phyloP scores from a whole-genome alignment of 208 protist species.

The Novymonas esmeraldas region DNA sequence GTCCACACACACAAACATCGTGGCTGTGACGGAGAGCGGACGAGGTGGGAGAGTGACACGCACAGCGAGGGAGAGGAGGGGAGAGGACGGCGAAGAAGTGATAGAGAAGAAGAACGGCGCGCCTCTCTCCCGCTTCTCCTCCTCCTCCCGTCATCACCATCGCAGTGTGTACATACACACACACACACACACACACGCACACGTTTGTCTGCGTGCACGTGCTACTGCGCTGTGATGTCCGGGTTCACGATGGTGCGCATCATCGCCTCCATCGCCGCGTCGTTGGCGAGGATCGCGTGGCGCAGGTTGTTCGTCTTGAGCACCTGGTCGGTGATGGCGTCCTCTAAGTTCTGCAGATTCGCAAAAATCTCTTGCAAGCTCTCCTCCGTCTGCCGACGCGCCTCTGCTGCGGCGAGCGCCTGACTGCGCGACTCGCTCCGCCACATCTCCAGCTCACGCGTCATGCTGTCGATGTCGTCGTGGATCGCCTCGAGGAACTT shows the following conservation, averaged over 20 bases:
- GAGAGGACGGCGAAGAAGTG: neutral
- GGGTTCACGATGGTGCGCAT: constrained; percentile 83
- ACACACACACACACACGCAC: constrained; percentile 1
- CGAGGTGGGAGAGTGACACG: neutral
- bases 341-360: constrained; percentile 83
- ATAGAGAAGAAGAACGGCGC: neutral
- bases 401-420: constrained; percentile 76
- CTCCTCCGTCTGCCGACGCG: constrained; percentile 80
- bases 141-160: neutral
- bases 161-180: neutral
- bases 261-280: constrained; percentile 80
- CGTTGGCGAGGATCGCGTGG: constrained; percentile 78
- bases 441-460: constrained; percentile 90
- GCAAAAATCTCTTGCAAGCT: constrained; percentile 82
- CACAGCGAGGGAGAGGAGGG: neutral
- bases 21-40: neutral
- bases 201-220: neutral
- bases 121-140: too few species aligned
- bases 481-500: constrained; percentile 87
- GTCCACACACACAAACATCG: neutral
- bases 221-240: constrained; percentile 44
- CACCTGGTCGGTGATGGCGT: constrained; percentile 88
- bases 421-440: constrained; percentile 85
- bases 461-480: constrained; percentile 92
- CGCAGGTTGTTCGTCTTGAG: constrained; percentile 86